Evolutionary conservation across 768 basidiomycete genomes (phyloP), one percentile per base, ranked within the genome.

Genomic region (Tulasnella sp.): DNA sequence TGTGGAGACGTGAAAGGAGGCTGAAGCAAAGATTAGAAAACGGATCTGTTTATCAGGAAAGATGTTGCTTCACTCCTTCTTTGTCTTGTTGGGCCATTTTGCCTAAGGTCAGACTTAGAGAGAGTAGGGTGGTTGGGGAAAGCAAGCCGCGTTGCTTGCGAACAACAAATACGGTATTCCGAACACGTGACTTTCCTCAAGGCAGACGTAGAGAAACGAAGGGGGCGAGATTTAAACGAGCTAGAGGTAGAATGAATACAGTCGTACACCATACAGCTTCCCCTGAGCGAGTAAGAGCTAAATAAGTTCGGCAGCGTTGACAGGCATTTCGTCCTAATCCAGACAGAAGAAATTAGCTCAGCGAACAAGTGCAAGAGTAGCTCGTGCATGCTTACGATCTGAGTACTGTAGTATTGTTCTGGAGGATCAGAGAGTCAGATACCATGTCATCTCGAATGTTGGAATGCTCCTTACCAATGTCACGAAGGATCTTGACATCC

Each of bases 341-440:
- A 28, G 72, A 34, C 77, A 40, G 41, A 77, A 42, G n/a, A 28
- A 12, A 34, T 81, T 77, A 31, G 79, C 75, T 78, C 85, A 82
- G 87, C 83, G 82, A 80, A 42, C 28, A 75, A 75, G 73, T 41
- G 77, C 64, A 73, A 8, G 16, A 69, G 41, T 37, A 75, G 0
- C 1, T 46, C 16, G 46, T 3, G 42, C 78, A 73, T 78, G 84
- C 90, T 86, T 86, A 95, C 95, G 84, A 96, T 96, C 85, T 96
- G 95, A 81, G 95, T 96, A 87, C 94, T 94, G 88, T 98, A 98
- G 89, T 96, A 98, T 91, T 96, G 94, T 89, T 98, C 94, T 95
- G 83, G 78, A 83, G 76, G 60, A 58, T n/a, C 6, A 22, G 5
- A n/a, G 50, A 16, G 46, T 77, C 34, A 77, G 76, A 60, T 5